Evolutionary conservation across 768 basidiomycete genomes (phyloP), one percentile per base, ranked within the genome.

Genomic region (Boletus rex-veris): DNA sequence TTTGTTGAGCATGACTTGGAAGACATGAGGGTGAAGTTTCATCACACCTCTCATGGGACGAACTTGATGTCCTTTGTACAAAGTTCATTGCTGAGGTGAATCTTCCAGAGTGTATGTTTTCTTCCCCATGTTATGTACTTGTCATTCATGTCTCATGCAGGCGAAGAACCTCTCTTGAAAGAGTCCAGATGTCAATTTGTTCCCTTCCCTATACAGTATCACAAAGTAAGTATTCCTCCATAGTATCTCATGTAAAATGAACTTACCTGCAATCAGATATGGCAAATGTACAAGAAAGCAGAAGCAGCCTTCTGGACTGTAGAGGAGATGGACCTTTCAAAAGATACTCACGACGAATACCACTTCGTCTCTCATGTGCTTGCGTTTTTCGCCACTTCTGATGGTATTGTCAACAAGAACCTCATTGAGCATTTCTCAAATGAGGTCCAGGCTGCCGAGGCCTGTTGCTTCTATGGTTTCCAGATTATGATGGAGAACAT

Each of bases 401-500:
- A 97, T 58, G 93, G 94, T 28, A 97, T 97, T 55, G 92, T 97
- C 60, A 97, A 97, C 71, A 95, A 97, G 69, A 98, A 98, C 69
- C 80, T 98, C 1, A 80, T 97, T 21, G 92, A 96, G 69, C 88
- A 93, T 7, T 97, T 98, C 72, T 91, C 90, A 7, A 85, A 83
- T 50, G 94, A 98, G 67, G 91, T 98, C 4, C 94, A 97, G 67
- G 81, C 78, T 2, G 89, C 94, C 4, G 94, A 98, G 69, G 94
- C 92, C 7, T 85, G 94, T 4, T 96, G 91, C 69, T 98, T 98
- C 74, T 98, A 97, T 64, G 94, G 94, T 16, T 97, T 96, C 75
- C 94, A 98, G 69, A 91, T 98, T 63, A 97, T 97, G 94, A 98
- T 96, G 84, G 95, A 97, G 64, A 98, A 98, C 69, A 83, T 98